A percentile compares a stretch with the other conserved stretches of the same genome.
phyloP scores from a whole-genome alignment of 2,329 filamentous ascomycete species.

The Cadophora luteo-olivacea region DNA sequence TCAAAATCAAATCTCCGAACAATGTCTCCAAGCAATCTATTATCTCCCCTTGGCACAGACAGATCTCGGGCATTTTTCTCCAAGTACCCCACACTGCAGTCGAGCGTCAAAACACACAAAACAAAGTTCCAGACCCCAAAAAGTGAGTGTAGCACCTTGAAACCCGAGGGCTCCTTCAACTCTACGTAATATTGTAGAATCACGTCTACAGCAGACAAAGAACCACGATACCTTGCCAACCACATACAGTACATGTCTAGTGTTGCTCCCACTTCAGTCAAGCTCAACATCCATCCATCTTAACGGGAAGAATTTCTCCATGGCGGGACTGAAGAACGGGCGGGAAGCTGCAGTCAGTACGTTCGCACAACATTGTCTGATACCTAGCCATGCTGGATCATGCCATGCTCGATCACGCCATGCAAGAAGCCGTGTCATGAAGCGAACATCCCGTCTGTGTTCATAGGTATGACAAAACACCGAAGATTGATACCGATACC shows the following conservation, averaged over 20 bases:
- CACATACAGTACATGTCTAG: neutral
- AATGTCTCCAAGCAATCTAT: neutral
- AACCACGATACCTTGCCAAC: neutral
- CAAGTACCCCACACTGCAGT: neutral
- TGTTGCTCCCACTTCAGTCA: neutral
- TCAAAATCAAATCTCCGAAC: neutral
- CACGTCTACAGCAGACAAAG: too few relatives aligned
- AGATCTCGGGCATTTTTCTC: constrained; percentile 4
- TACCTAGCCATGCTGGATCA: too few relatives aligned
- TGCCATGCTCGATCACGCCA: neutral
- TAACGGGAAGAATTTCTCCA: too few relatives aligned
- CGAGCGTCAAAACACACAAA: neutral
- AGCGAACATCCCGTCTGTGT: neutral
- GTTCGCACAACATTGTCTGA: neutral
- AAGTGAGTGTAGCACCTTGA: too few relatives aligned
- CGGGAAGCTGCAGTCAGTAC: neutral
- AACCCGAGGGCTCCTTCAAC: too few relatives aligned
- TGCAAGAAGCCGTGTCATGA: neutral
- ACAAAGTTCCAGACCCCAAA: neutral
- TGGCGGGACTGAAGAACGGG: too few relatives aligned
- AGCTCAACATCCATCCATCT: neutral
- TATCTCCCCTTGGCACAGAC: neutral
- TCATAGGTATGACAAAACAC: too few relatives aligned
- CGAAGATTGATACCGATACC: too few relatives aligned
- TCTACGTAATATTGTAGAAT: too few relatives aligned